Conservation (phyloP, 306 rosid genomes). For the Quercus alba region DNA sequence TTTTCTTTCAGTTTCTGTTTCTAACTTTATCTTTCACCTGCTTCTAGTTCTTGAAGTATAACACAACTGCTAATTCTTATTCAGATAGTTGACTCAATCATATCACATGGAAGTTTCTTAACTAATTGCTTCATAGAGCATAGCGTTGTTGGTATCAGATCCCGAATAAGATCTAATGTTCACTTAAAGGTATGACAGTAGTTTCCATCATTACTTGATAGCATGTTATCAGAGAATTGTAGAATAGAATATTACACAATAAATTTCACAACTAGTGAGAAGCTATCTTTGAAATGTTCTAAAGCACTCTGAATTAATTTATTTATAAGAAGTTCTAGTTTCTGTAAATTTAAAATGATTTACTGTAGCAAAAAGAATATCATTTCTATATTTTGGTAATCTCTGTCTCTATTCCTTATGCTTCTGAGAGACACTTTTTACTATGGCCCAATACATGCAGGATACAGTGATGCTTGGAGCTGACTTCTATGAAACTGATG, state of each 20-base stretch:
- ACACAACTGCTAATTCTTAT: slow-evolving; percentile 19
- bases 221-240: not conserved
- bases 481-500: slow-evolving; percentile 80
- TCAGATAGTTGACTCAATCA: slow-evolving; percentile 87
- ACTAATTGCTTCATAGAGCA: slow-evolving; percentile 73
- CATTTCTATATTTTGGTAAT: not conserved
- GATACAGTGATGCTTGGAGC: slow-evolving; percentile 97
- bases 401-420: not conserved
- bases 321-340: not conserved
- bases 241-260: not conserved
- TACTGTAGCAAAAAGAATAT: not conserved
- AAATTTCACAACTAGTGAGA: not conserved
- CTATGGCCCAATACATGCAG: slow-evolving; percentile 36
- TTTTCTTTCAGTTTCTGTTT: not conserved
- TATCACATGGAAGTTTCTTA: slow-evolving; percentile 95
- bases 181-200: slow-evolving; percentile 72
- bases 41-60: not conserved
- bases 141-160: slow-evolving; percentile 86
- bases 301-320: not conserved
- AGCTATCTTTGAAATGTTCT: not conserved
- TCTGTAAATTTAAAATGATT: not conserved
- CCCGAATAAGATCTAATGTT: slow-evolving; percentile 72
- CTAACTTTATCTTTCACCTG: not conserved
- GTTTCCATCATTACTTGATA: not conserved
- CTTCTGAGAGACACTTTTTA: not conserved